Evolutionary conservation across 495 filamentous ascomycete genomes (phyloP).

Genomic region (Penicillium lagena): DNA sequence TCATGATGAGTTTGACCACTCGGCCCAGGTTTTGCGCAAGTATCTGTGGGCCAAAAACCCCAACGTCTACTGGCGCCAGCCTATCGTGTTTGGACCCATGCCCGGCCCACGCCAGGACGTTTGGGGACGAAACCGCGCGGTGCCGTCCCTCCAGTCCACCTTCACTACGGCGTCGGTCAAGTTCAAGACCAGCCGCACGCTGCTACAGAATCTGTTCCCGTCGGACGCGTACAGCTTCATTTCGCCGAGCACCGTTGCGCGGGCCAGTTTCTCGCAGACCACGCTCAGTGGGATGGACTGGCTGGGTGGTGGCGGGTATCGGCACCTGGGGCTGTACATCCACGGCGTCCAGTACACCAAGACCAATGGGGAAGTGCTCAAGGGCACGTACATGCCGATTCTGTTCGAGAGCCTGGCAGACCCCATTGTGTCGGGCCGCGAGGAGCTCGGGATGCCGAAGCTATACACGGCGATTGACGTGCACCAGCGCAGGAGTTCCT

Average conservation of each 20-base stretch:
- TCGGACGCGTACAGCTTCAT: slow-evolving; percentile 36
- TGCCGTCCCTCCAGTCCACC: slow-evolving; percentile 24
- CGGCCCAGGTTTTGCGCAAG: slow-evolving; percentile 41
- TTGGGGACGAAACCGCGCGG: slow-evolving; percentile 16
- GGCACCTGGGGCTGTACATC: slow-evolving; percentile 49
- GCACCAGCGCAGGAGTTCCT: slow-evolving; percentile 24
- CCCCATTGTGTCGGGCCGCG: slow-evolving; percentile 45
- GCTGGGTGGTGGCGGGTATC: slow-evolving; percentile 50
- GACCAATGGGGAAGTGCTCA: slow-evolving; percentile 36
- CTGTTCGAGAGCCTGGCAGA: slow-evolving; percentile 49
- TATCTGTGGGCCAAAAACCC: slow-evolving; percentile 35
- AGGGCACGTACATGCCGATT: slow-evolving; percentile 47
- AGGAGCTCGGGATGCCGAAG: slow-evolving; percentile 55
- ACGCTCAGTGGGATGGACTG: slow-evolving; percentile 46
- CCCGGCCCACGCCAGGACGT: slow-evolving; percentile 45
- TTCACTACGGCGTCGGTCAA: slow-evolving; percentile 47
- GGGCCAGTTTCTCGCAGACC: slow-evolving; percentile 42
- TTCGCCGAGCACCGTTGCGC: slow-evolving; percentile 39
- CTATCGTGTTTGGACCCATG: slow-evolving; percentile 51
- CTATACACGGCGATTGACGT: slow-evolving; percentile 43
- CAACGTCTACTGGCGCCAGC: slow-evolving; percentile 43
- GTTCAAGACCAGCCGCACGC: slow-evolving; percentile 51
- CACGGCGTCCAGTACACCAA: slow-evolving; percentile 51
- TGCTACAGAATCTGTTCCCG: slow-evolving; percentile 52
- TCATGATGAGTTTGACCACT: slow-evolving; percentile 53